Percentiles rank a stretch among this genome's conserved stretches.
Conservation (phyloP, 192 early-diverging fungal genomes). For the Coemansia guatemalensis region DNA sequence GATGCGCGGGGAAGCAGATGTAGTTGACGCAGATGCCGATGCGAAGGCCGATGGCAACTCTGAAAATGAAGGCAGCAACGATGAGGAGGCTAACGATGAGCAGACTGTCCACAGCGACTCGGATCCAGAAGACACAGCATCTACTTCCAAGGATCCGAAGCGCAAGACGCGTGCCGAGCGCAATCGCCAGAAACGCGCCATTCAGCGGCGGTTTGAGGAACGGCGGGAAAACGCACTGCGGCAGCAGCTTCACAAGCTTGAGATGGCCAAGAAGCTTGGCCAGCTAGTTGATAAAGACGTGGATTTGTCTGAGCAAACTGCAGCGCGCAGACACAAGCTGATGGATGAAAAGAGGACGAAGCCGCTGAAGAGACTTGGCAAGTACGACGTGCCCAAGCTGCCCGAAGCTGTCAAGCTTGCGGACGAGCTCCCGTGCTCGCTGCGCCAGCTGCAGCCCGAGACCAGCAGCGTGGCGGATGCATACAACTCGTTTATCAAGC, state of each 20-base stretch:
- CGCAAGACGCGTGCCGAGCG: conserved; percentile 62
- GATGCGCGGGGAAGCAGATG: conserved; percentile 18
- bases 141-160: conserved; percentile 38
- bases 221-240: conserved; percentile 40
- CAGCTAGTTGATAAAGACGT: conserved; percentile 43
- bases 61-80: conserved; percentile 3
- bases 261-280: conserved; percentile 54
- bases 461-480: conserved; percentile 28
- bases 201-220: conserved; percentile 38
- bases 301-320: conserved; percentile 21
- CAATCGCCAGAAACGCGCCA: conserved; percentile 55
- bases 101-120: conserved; percentile 11
- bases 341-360: conserved; percentile 23
- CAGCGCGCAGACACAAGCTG: conserved; percentile 29
- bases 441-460: conserved; percentile 51
- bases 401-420: conserved; percentile 44
- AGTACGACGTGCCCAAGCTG: conserved; percentile 26
- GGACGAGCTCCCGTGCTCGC: conserved; percentile 40
- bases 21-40: conserved; percentile 17
- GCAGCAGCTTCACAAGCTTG: conserved; percentile 55
- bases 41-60: background rate
- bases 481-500: conserved; percentile 45
- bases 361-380: conserved; percentile 38
- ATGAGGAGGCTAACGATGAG: conserved; percentile 22
- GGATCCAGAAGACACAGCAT: conserved; percentile 8